Evolutionary conservation across 2,329 filamentous ascomycete species (phyloP).

Genomic region (Massarina eburnea): DNA sequence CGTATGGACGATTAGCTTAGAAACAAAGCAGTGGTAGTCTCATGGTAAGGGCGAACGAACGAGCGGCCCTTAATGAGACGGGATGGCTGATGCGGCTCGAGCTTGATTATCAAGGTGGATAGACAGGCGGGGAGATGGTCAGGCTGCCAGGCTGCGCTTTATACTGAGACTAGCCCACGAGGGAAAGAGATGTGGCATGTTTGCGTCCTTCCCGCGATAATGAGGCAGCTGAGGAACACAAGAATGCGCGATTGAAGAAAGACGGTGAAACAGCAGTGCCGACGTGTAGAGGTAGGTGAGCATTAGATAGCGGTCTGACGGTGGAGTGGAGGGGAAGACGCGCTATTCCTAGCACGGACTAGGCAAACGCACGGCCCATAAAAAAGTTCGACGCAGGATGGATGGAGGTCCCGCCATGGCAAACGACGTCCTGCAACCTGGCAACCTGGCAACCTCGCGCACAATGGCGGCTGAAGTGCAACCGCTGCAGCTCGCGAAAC

Average conservation of each 20-base stretch:
- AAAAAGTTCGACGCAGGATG: slow-evolving; percentile 11
- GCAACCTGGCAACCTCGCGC: neutral
- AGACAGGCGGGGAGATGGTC: slow-evolving; percentile 13
- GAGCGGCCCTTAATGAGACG: slow-evolving; percentile 15
- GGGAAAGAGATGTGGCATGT: neutral
- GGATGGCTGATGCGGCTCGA: slow-evolving; percentile 13
- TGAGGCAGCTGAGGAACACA: neutral
- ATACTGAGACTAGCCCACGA: slow-evolving; percentile 4
- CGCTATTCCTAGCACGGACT: neutral
- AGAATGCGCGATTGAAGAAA: slow-evolving; percentile 5
- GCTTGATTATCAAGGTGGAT: slow-evolving; percentile 29
- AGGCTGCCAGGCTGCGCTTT: slow-evolving; percentile 15
- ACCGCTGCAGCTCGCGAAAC: slow-evolving; percentile 77
- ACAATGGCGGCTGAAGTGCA: slow-evolving; percentile 83
- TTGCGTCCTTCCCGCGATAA: neutral
- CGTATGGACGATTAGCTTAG: neutral
- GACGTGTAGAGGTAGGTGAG: neutral
- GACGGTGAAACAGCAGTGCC: neutral
- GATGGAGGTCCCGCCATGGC: slow-evolving; percentile 6
- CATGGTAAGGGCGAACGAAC: slow-evolving; percentile 15
- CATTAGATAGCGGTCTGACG: neutral
- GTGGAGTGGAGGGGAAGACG: neutral
- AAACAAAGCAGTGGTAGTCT: slow-evolving; percentile 9
- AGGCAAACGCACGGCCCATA: slow-evolving; percentile 5
- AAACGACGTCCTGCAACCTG: neutral